Conservation (phyloP, 2,329 filamentous ascomycete genomes). For the Diaporthe capsici region DNA sequence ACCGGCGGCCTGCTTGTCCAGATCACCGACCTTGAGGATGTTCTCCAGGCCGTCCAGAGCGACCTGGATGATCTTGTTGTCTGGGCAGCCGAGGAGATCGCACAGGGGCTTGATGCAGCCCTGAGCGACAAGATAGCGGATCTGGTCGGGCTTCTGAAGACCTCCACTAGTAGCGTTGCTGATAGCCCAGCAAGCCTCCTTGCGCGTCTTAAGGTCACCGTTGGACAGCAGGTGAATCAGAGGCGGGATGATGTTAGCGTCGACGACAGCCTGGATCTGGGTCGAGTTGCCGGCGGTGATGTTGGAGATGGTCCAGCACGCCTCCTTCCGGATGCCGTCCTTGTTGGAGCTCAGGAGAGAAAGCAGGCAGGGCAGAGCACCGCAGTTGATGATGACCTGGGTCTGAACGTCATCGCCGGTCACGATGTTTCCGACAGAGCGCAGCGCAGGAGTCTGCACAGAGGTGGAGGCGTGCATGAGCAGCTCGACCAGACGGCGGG, state of each 20-base stretch:
- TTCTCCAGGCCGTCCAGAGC: conserved; percentile 98
- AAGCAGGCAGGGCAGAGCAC: conserved; percentile 90
- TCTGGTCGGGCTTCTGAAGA: conserved; percentile 98
- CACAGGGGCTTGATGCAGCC: conserved; percentile 98
- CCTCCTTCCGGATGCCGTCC: conserved; percentile 98
- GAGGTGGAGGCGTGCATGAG: conserved; percentile 99
- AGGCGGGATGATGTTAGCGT: conserved; percentile 96
- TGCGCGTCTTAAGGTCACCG: conserved; percentile 98
- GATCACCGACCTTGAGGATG: conserved; percentile 98
- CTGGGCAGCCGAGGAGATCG: conserved; percentile 93
- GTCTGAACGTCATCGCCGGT: conserved; percentile 99
- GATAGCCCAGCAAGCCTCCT: conserved; percentile 99
- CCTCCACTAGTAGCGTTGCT: conserved; percentile 98
- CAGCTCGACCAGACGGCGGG: conserved; percentile 94
- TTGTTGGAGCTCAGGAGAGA: conserved; percentile 96
- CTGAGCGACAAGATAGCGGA: conserved; percentile 91
- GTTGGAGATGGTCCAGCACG: conserved; percentile 99
- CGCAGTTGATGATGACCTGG: conserved; percentile 99
- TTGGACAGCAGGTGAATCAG: conserved; percentile 96
- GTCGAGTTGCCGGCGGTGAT: conserved; percentile 98
- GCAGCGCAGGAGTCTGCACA: conserved; percentile 95
- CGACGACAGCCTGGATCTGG: conserved; percentile 96
- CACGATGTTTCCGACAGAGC: conserved; percentile 98
- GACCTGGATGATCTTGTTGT: conserved; percentile 99
- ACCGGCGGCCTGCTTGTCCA: conserved; percentile 93